These are phyloP conservation scores for Chytriomyces sp. DNA, from an alignment of 192 early-diverging fungal species.

Conservation along the genomic window DNA sequence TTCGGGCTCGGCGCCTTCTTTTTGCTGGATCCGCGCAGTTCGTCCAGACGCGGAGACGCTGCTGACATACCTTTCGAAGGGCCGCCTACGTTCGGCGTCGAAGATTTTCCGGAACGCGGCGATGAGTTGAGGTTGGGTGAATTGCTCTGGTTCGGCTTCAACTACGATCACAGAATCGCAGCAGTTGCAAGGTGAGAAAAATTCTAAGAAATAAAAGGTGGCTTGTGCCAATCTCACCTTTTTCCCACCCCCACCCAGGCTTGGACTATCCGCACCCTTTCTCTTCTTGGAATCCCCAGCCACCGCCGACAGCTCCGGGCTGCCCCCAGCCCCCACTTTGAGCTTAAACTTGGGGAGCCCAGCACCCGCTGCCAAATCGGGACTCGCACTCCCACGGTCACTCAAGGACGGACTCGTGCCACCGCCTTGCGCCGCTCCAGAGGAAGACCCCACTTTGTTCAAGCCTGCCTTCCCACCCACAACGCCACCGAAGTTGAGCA, in stretches of 20 bases:
- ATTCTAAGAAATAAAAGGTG: neutral
- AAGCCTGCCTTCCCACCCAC: neutral
- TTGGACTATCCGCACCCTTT: neutral
- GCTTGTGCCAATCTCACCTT: no score
- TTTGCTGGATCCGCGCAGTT: conserved; percentile 5
- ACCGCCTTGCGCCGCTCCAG: neutral
- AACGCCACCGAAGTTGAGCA: neutral
- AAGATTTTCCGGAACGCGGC: no score
- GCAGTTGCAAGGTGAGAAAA: neutral
- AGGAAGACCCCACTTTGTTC: neutral
- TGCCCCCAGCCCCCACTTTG: neutral
- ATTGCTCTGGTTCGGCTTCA: no score
- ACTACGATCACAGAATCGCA: neutral
- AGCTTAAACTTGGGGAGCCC: neutral
- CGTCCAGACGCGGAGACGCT: conserved; percentile 15
- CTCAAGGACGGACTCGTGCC: neutral
- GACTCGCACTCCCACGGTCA: neutral
- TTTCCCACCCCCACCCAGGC: neutral
- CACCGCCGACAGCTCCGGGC: neutral
- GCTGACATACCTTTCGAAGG: no score
- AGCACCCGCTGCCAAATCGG: no score
- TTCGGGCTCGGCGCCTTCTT: neutral
- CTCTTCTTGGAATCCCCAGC: neutral
- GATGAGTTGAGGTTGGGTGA: no score
- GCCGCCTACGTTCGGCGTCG: no score